These are phyloP conservation scores for Paralagenidium karlingii DNA, from an alignment of 352 stramenopile genomes.

Conservation along the genomic window DNA sequence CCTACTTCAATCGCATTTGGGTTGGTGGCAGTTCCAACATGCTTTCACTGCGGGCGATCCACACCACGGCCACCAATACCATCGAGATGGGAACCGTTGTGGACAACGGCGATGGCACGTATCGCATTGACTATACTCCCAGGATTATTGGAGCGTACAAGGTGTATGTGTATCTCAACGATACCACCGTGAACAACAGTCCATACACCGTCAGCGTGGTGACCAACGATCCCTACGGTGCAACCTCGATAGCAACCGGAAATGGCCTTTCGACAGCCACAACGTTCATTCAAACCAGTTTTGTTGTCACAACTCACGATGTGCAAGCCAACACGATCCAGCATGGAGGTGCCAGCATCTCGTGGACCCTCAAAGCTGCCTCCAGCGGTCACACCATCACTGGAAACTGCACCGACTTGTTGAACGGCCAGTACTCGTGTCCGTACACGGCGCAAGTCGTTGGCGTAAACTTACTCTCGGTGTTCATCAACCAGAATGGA, in stretches of 20 bases:
- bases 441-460: constrained; percentile 40
- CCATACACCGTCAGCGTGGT: constrained; percentile 44
- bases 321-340: constrained; percentile 34
- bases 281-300: constrained; percentile 46
- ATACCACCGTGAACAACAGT: constrained; percentile 34
- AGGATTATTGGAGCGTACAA: constrained; percentile 25
- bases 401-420: constrained; percentile 29
- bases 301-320: constrained; percentile 43
- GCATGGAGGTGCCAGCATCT: constrained; percentile 21
- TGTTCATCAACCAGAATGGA: constrained; percentile 10
- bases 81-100: constrained; percentile 16
- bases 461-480: constrained; percentile 18
- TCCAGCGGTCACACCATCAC: constrained; percentile 15
- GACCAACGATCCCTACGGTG: constrained; percentile 20
- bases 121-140: constrained; percentile 28
- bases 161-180: constrained; percentile 24
- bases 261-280: constrained; percentile 16
- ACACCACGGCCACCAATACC: constrained; percentile 8
- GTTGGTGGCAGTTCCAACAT: constrained; percentile 6
- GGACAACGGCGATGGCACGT: constrained; percentile 42
- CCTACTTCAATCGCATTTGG: constrained; percentile 47
- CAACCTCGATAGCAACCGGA: constrained; percentile 26
- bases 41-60: constrained; percentile 26
- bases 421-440: constrained; percentile 47
- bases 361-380: constrained; percentile 21